phyloP scores from a whole-genome alignment of 192 early-diverging fungal genomes.

The Umbelopsis ramanniana region DNA sequence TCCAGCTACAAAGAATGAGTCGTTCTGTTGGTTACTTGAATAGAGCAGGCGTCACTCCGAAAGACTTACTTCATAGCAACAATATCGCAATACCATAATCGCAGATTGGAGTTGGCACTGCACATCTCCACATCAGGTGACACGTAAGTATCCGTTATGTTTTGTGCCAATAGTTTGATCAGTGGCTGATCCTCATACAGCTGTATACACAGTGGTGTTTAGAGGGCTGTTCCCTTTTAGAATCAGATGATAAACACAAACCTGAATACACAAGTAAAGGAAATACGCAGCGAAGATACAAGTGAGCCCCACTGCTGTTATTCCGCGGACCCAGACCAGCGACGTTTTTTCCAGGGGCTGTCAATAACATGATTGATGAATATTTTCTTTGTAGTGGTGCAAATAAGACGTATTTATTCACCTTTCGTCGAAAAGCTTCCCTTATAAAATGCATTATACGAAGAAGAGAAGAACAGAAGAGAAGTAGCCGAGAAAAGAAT shows the following conservation, averaged over 20 bases:
- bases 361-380: neutral
- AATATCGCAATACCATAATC: constrained; percentile 13
- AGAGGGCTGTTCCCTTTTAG: neutral
- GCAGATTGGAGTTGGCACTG: constrained; percentile 10
- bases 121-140: constrained; percentile 35
- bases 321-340: constrained; percentile 12
- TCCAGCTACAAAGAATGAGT: neutral
- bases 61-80: neutral
- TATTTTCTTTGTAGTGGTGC: neutral
- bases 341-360: constrained; percentile 11
- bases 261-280: constrained; percentile 5
- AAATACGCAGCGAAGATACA: neutral
- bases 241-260: neutral
- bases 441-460: constrained; percentile 27
- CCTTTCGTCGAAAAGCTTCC: constrained; percentile 29
- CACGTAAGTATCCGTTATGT: neutral
- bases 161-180: constrained; percentile 25
- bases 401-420: neutral
- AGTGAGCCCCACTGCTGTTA: neutral
- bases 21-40: neutral
- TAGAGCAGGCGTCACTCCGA: neutral
- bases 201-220: neutral
- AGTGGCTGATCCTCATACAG: constrained; percentile 25
- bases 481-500: neutral
- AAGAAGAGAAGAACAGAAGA: neutral